Percentiles rank a stretch among this genome's conserved stretches.
phyloP scores from a whole-genome alignment of 176 grass and related monocot genomes.

The Panicum miliaceum region DNA sequence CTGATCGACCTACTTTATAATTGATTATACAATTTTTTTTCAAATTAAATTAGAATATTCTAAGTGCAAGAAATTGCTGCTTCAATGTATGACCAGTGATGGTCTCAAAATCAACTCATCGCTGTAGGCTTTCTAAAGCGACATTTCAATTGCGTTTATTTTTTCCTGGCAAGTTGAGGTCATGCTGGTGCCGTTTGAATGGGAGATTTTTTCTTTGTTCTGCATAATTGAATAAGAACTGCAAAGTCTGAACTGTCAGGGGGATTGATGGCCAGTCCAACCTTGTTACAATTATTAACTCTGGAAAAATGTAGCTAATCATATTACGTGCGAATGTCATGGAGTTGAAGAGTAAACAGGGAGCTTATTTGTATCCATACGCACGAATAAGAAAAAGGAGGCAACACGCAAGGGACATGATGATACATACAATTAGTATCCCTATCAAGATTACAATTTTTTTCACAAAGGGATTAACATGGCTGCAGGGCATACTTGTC shows the following conservation, averaged over 20 bases:
- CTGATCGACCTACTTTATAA: background rate
- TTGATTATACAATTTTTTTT: background rate
- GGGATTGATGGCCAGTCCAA: slow-evolving; percentile 37
- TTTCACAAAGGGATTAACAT: background rate
- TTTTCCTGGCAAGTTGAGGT: background rate
- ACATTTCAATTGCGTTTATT: slow-evolving; percentile 13
- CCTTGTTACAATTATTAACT: slow-evolving; percentile 4
- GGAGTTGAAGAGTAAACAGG: slow-evolving; percentile 19
- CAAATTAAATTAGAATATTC: background rate
- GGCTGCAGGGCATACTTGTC: background rate
- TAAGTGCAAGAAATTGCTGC: background rate
- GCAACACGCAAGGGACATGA: slow-evolving; percentile 8
- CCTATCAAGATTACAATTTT: background rate
- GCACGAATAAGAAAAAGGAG: background rate
- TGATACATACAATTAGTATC: background rate
- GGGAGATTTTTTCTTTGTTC: background rate
- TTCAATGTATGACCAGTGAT: background rate
- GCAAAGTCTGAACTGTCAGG: slow-evolving; percentile 22
- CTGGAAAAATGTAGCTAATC: background rate
- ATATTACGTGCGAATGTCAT: background rate
- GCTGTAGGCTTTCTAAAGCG: background rate
- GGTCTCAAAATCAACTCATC: slow-evolving; percentile 1
- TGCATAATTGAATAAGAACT: slow-evolving; percentile 9
- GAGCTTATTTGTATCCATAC: background rate
- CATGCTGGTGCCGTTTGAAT: slow-evolving; percentile 6